phyloP scores from a whole-genome alignment of 768 basidiomycete species.

The Coprinopsis cinerea region DNA sequence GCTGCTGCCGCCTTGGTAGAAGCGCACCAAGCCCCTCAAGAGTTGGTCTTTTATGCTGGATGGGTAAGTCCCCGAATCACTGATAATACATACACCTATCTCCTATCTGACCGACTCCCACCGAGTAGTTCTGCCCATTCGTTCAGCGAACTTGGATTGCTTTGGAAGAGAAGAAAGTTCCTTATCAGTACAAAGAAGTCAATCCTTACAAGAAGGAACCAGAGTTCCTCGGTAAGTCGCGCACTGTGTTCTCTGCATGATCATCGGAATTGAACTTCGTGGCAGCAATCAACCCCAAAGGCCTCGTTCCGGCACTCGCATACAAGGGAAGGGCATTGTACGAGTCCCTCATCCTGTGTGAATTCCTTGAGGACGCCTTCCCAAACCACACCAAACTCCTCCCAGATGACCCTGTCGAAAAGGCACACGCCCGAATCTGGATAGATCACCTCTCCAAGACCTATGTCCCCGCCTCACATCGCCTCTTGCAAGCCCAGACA shows the following conservation, averaged over 20 bases:
- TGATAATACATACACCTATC: neutral
- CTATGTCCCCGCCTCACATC: slow-evolving; percentile 47
- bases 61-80: slow-evolving; percentile 44
- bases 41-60: slow-evolving; percentile 53
- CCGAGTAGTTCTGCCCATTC: slow-evolving; percentile 47
- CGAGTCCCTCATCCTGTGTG: slow-evolving; percentile 58
- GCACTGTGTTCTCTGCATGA: neutral
- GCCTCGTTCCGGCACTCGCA: slow-evolving; percentile 53
- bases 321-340: slow-evolving; percentile 55
- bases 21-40: slow-evolving; percentile 45
- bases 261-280: neutral
- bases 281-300: slow-evolving; percentile 54
- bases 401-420: slow-evolving; percentile 44
- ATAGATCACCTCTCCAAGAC: slow-evolving; percentile 49
- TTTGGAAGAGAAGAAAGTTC: slow-evolving; percentile 59
- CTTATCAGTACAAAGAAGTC: slow-evolving; percentile 62
- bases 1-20: slow-evolving; percentile 45
- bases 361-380: slow-evolving; percentile 63
- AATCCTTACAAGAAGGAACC: slow-evolving; percentile 68
- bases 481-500: slow-evolving; percentile 39
- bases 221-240: slow-evolving; percentile 41
- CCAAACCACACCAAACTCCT: slow-evolving; percentile 40
- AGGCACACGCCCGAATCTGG: slow-evolving; percentile 51
- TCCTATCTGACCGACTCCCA: neutral
- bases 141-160: slow-evolving; percentile 62